Evolutionary conservation across 73 alveolate genomes (phyloP).

Genomic region (Paramecium tetraurelia): DNA sequence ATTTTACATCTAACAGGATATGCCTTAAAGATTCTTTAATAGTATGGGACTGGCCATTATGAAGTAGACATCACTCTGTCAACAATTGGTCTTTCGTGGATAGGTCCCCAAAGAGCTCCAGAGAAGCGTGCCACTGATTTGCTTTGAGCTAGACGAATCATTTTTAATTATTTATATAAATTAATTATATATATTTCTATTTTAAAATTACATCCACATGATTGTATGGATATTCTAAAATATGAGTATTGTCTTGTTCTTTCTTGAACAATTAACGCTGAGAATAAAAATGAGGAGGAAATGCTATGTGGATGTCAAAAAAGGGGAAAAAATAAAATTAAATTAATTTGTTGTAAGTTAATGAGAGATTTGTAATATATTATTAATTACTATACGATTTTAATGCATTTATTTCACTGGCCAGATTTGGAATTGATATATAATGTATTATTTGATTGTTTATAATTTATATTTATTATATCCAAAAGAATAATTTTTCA

Average conservation of each 20-base stretch:
- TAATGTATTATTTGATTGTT: neutral
- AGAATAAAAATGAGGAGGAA: no score
- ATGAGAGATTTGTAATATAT: neutral
- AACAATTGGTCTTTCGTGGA: slow-evolving; percentile 60
- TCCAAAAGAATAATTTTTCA: neutral
- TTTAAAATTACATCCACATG: neutral
- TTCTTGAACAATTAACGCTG: no score
- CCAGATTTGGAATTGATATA: neutral
- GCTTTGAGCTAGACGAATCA: neutral
- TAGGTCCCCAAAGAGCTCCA: slow-evolving; percentile 56
- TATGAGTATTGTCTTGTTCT: no score
- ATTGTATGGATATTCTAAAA: neutral
- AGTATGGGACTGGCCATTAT: slow-evolving; percentile 64
- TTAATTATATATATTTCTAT: neutral
- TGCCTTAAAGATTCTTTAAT: slow-evolving; percentile 61
- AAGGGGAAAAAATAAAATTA: neutral
- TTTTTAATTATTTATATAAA: neutral
- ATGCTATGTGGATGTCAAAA: neutral
- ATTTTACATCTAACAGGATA: slow-evolving; percentile 61
- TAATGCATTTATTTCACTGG: neutral
- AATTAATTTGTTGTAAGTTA: neutral
- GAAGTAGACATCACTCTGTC: slow-evolving; percentile 66
- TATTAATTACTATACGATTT: neutral
- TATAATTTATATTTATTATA: neutral
- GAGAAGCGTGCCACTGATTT: neutral